Evolutionary conservation across 2,329 filamentous ascomycete species (phyloP).

Genomic region (Fusarium graminum): DNA sequence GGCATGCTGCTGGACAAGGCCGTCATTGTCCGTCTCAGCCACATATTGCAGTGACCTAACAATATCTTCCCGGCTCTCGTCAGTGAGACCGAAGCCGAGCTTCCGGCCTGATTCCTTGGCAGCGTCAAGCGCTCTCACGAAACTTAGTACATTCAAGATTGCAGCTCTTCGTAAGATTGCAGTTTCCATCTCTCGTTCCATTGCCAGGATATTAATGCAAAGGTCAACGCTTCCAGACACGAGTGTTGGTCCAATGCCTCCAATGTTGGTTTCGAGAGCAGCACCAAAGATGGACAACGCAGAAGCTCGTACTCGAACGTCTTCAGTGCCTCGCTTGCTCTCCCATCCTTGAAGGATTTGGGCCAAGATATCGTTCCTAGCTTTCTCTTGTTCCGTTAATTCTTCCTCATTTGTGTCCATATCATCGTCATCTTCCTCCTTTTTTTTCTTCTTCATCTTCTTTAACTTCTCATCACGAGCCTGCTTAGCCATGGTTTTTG

Average conservation of each 20-base stretch:
- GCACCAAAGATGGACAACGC: constrained; percentile 74
- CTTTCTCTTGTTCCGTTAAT: constrained; percentile 58
- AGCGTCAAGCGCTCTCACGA: constrained; percentile 70
- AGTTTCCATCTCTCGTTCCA: constrained; percentile 71
- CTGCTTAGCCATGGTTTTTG: constrained; percentile 70
- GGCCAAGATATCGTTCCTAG: constrained; percentile 64
- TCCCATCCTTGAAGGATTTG: constrained; percentile 77
- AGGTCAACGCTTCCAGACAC: constrained; percentile 72
- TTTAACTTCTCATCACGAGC: constrained; percentile 63
- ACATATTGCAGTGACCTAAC: constrained; percentile 72
- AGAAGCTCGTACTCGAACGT: constrained; percentile 77
- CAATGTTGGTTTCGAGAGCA: constrained; percentile 71
- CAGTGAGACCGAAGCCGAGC: constrained; percentile 67
- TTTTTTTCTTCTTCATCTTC: constrained; percentile 61
- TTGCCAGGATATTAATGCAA: constrained; percentile 70
- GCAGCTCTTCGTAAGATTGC: constrained; percentile 77
- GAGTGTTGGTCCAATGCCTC: constrained; percentile 65
- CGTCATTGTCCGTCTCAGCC: constrained; percentile 75
- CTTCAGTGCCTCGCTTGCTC: constrained; percentile 73
- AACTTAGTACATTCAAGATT: constrained; percentile 71
- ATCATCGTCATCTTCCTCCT: constrained; percentile 61
- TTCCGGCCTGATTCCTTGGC: constrained; percentile 61
- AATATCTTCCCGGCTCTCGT: constrained; percentile 71
- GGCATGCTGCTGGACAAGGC: constrained; percentile 75
- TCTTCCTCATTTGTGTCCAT: constrained; percentile 64